Conservation (phyloP, 306 rosid genomes). For the Sechiopsis laciniata region DNA sequence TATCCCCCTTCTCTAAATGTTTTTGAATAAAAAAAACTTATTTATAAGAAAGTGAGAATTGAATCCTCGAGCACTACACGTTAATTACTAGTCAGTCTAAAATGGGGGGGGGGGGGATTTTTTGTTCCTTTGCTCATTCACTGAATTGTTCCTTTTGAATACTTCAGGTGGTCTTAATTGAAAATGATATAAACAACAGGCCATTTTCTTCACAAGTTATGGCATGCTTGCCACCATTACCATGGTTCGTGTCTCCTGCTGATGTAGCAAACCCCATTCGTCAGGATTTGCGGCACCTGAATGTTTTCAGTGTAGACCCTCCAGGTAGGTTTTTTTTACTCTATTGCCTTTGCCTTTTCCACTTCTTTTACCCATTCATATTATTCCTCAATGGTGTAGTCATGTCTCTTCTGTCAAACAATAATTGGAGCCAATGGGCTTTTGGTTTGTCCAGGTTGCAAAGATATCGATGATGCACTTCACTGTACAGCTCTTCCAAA, state of each 20-base stretch:
- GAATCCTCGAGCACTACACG: background rate
- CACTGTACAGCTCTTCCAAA: constrained; percentile 85
- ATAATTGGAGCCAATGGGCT: constrained; percentile 13
- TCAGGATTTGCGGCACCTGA: constrained; percentile 68
- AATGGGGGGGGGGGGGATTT: no score
- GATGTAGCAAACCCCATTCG: constrained; percentile 71
- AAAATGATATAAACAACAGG: constrained; percentile 86
- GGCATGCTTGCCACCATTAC: constrained; percentile 92
- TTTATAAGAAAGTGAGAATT: no score
- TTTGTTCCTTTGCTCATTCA: background rate
- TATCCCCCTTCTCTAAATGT: no score
- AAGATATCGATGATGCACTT: constrained; percentile 94
- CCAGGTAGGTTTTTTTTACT: constrained; percentile 50
- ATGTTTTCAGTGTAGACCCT: constrained; percentile 93
- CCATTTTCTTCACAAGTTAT: constrained; percentile 93
- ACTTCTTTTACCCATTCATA: background rate
- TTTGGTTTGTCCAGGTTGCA: constrained; percentile 66
- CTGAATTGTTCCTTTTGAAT: constrained; percentile 23
- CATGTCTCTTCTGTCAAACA: constrained; percentile 10
- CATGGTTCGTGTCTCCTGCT: constrained; percentile 80
- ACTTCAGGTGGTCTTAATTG: constrained; percentile 89
- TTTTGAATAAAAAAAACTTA: no score
- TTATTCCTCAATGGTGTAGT: background rate
- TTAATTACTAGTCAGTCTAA: background rate
- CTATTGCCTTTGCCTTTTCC: background rate